A percentile compares a stretch with the other conserved stretches of the same genome.
Conservation (phyloP, 1,139 yeast genomes). For the Wickerhamomyces sp. region DNA sequence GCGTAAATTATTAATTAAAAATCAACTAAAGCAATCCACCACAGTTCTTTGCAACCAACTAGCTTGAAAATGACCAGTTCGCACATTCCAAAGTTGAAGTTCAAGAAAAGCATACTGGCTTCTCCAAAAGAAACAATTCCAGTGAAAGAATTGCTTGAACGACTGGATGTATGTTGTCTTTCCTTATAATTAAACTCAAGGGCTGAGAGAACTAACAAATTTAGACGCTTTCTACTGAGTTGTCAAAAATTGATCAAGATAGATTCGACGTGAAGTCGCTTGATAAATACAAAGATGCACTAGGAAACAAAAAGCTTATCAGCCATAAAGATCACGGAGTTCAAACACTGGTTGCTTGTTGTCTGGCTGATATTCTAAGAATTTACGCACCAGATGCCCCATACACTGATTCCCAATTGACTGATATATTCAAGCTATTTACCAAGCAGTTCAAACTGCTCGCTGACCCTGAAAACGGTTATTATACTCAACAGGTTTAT, state of each 20-base stretch:
- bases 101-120: slow-evolving; percentile 48
- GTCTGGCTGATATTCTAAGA: slow-evolving; percentile 71
- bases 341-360: slow-evolving; percentile 67
- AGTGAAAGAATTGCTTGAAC: slow-evolving; percentile 49
- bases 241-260: slow-evolving; percentile 60
- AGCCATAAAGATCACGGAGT: slow-evolving; percentile 65
- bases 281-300: slow-evolving; percentile 43
- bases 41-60: neutral
- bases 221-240: slow-evolving; percentile 52
- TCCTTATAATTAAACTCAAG: too few relatives aligned
- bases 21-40: too few relatives aligned
- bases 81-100: slow-evolving; percentile 27
- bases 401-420: slow-evolving; percentile 58
- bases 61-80: slow-evolving; percentile 17
- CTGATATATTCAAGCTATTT: slow-evolving; percentile 59
- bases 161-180: slow-evolving; percentile 32
- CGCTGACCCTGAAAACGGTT: slow-evolving; percentile 56
- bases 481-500: slow-evolving; percentile 62
- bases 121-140: slow-evolving; percentile 52
- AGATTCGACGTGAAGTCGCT: slow-evolving; percentile 43
- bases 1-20: slow-evolving; percentile 6
- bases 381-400: slow-evolving; percentile 93
- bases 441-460: slow-evolving; percentile 58
- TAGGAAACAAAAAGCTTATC: slow-evolving; percentile 55
- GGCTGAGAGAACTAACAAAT: slow-evolving; percentile 24